These are phyloP conservation scores for Tuber brumale DNA, from an alignment of 495 filamentous ascomycete species.

Conservation along the genomic window DNA sequence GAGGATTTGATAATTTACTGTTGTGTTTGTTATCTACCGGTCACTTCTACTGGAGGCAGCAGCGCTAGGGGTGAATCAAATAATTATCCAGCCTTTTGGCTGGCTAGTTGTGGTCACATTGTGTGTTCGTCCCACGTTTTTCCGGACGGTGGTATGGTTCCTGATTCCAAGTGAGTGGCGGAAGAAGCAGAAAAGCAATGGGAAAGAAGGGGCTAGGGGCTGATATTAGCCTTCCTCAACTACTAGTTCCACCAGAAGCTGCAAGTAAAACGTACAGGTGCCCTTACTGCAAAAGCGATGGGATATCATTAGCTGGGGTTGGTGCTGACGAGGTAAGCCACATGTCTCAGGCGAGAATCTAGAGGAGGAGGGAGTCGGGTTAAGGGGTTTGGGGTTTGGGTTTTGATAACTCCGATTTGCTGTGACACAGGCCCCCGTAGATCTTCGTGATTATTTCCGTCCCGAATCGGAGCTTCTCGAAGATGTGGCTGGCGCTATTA, in stretches of 20 bases:
- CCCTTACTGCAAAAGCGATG: constrained; percentile 33
- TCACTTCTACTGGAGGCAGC: constrained; percentile 3
- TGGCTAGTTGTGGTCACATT: constrained; percentile 40
- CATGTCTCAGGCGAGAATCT: constrained; percentile 16
- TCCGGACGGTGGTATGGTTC: constrained; percentile 26
- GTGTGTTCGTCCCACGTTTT: constrained; percentile 35
- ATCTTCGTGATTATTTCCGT: constrained; percentile 37
- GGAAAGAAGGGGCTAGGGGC: neutral
- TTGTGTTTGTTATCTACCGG: constrained; percentile 34
- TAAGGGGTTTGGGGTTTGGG: constrained; percentile 12
- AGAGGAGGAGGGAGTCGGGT: constrained; percentile 16
- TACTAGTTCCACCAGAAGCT: constrained; percentile 27
- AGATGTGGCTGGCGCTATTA: constrained; percentile 37
- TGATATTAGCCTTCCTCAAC: constrained; percentile 10
- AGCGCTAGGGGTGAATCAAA: neutral
- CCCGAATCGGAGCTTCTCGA: constrained; percentile 35
- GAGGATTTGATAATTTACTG: constrained; percentile 36
- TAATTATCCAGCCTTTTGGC: constrained; percentile 24
- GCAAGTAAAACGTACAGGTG: constrained; percentile 28
- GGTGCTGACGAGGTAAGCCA: constrained; percentile 35
- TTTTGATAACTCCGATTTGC: constrained; percentile 6
- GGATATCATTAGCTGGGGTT: constrained; percentile 34
- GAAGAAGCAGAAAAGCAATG: neutral
- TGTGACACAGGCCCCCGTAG: constrained; percentile 26
- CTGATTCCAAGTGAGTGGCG: constrained; percentile 4